phyloP scores from a whole-genome alignment of 169 alveolate species.

The Amoebophrya sp. region DNA sequence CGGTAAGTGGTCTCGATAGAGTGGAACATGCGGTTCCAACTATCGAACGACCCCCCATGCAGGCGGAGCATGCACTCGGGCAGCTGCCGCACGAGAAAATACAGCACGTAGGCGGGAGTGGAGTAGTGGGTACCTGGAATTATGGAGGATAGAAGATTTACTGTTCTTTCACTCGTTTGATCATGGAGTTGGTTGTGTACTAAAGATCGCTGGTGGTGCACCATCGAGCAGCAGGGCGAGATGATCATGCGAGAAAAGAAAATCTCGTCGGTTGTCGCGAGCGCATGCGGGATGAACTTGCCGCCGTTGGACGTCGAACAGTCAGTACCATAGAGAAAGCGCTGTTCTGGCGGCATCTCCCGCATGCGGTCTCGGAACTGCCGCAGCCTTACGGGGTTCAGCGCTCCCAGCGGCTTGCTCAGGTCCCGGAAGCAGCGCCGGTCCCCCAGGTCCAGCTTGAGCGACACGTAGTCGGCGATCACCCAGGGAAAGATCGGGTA shows the following conservation, averaged over 20 bases:
- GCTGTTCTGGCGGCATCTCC: constrained; percentile 30
- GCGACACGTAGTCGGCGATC: constrained; percentile 54
- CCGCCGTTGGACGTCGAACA: too few species aligned
- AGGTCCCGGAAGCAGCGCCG: constrained; percentile 62
- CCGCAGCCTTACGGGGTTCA: constrained; percentile 35
- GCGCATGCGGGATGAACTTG: too few species aligned
- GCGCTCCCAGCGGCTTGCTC: constrained; percentile 75
- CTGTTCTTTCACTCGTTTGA: too few species aligned
- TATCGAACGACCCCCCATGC: constrained; percentile 71
- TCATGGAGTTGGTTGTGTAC: too few species aligned
- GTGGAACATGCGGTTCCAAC: constrained; percentile 47
- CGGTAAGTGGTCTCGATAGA: constrained; percentile 20
- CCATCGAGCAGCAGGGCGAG: too few species aligned
- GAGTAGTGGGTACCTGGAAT: constrained; percentile 85
- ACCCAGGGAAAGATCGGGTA: constrained; percentile 97
- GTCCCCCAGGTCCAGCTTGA: constrained; percentile 34
- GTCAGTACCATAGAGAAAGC: constrained; percentile 60
- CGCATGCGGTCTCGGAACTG: constrained; percentile 14
- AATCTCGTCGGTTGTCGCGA: too few species aligned
- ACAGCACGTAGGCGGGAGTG: constrained; percentile 89
- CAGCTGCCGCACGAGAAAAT: constrained; percentile 73
- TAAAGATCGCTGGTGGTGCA: too few species aligned
- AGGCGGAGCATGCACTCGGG: constrained; percentile 87
- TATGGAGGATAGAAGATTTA: too few species aligned
- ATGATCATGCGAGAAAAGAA: too few species aligned